Percentiles rank a stretch among this genome's conserved stretches.
Evolutionary conservation across 2,329 filamentous ascomycete genomes (phyloP).

Genomic region (Aspergillus ochraceoroseus): DNA sequence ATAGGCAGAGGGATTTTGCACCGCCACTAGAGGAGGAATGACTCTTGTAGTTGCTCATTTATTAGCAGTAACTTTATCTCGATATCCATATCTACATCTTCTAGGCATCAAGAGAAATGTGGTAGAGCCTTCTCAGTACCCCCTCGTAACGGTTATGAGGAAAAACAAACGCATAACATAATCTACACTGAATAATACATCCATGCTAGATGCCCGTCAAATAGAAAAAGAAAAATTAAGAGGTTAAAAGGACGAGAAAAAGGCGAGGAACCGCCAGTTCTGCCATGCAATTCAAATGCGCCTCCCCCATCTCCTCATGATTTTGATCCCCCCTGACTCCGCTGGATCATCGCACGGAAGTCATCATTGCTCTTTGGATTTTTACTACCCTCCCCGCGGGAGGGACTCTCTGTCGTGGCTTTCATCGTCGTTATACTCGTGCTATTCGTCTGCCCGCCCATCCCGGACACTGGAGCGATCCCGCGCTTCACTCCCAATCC

Average conservation of each 20-base stretch:
- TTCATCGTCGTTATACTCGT: conserved; percentile 25
- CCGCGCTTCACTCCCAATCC: conserved; percentile 48
- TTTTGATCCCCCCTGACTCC: conserved; percentile 32
- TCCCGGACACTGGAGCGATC: conserved; percentile 1
- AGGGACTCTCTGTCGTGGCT: conserved; percentile 22
- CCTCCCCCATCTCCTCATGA: too few species aligned
- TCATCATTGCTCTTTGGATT: conserved; percentile 54
- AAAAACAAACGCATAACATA: too few species aligned
- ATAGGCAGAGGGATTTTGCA: neutral
- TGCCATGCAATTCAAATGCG: conserved; percentile 25
- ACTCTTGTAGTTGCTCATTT: too few species aligned
- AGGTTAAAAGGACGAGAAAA: conserved; percentile 14
- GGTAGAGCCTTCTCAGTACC: too few species aligned
- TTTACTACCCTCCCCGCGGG: conserved; percentile 22
- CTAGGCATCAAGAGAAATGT: too few species aligned
- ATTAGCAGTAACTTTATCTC: too few species aligned
- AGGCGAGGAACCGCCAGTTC: too few species aligned
- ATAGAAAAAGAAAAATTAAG: conserved; percentile 12
- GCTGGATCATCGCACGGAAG: conserved; percentile 53
- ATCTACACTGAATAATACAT: too few species aligned
- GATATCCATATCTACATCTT: too few species aligned
- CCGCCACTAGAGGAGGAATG: too few species aligned
- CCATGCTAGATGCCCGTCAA: too few species aligned
- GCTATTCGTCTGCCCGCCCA: conserved; percentile 22
- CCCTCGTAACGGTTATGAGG: too few species aligned